Evolutionary conservation across 805 yeast species (phyloP), one percentile per base, ranked within the genome.

Genomic region (Metschnikowia corniflorae): DNA sequence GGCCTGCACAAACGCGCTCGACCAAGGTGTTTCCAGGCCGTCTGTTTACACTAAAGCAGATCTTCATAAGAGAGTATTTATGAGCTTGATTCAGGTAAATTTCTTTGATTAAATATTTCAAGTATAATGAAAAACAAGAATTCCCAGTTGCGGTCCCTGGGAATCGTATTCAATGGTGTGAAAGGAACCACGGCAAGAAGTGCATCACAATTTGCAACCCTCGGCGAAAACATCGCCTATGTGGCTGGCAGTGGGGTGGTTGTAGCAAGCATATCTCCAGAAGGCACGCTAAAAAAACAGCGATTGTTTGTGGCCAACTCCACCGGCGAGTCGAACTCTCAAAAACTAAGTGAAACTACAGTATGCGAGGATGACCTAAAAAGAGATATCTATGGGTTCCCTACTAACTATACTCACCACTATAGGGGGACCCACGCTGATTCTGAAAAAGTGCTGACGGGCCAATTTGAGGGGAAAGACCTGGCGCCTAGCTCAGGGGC

Each of bases 211-310:
- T 59, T 75, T 37, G 55, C 63, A 9, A 59, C 68, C 2, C 63
- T 63, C 16, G 65, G 55, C 12, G 58, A 69, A 39, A 36, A 62
- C 3, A 51, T 77, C 16, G 82, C 78, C 0, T 77, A 77, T 47
- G 65, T 71, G 3, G 80, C 80, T 9, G 72, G 80, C 40, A 80
- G 80, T 16, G 82, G 82, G 4, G 80, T 77, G 4, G 78, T 77
- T 9, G 78, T 76, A 1, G 58, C 73, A 29, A 50, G 58, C 14
- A 38, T 70, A 2, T 50, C 48, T 18, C 12, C n/a, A 6, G 46
- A 55, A 9, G 49, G 42, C 14, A 13, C 43, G 4, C 44, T 58
- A 0, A 35, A 38, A 10, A 43, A 58, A 39, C 80, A 74, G 46
- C 55, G 77, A 41, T 74, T 77, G 49, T 74, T 70, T 53, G 73